These are phyloP conservation scores for Syzygium aqueum DNA, from an alignment of 345 rosid genomes.

Conservation along the genomic window DNA sequence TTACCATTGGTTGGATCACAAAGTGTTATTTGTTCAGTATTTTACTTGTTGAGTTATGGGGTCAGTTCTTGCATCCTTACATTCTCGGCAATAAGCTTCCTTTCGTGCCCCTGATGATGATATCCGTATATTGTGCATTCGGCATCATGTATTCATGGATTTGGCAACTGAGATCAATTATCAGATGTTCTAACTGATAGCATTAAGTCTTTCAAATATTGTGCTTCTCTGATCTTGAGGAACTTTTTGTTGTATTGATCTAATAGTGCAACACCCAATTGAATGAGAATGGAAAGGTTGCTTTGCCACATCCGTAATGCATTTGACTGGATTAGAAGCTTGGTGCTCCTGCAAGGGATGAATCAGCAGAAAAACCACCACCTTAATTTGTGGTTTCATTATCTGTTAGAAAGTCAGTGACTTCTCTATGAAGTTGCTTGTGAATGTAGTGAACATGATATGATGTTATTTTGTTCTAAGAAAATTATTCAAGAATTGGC, in stretches of 20 bases:
- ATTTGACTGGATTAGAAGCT: not conserved
- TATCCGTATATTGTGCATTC: conserved; percentile 64
- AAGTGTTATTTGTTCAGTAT: conserved; percentile 53
- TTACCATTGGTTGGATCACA: conserved; percentile 35
- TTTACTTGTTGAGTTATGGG: conserved; percentile 57
- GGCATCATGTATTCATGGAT: conserved; percentile 72
- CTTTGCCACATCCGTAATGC: not conserved
- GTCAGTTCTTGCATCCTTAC: conserved; percentile 60
- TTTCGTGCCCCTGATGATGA: conserved; percentile 67
- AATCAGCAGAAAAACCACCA: too few relatives aligned
- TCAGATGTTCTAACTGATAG: not conserved
- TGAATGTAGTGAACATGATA: not conserved
- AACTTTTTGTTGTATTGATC: not conserved
- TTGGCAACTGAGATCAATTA: conserved; percentile 62
- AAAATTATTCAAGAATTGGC: not conserved
- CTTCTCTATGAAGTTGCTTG: not conserved
- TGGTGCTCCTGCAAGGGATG: not conserved
- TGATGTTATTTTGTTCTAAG: not conserved
- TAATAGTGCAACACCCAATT: not conserved
- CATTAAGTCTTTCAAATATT: not conserved
- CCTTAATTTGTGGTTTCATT: not conserved
- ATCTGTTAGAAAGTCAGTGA: not conserved
- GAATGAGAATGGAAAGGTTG: not conserved
- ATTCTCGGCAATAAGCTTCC: conserved; percentile 63
- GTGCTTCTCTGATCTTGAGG: not conserved